Conservation (phyloP, 192 early-diverging fungal species). For the Pilaira anomala region DNA sequence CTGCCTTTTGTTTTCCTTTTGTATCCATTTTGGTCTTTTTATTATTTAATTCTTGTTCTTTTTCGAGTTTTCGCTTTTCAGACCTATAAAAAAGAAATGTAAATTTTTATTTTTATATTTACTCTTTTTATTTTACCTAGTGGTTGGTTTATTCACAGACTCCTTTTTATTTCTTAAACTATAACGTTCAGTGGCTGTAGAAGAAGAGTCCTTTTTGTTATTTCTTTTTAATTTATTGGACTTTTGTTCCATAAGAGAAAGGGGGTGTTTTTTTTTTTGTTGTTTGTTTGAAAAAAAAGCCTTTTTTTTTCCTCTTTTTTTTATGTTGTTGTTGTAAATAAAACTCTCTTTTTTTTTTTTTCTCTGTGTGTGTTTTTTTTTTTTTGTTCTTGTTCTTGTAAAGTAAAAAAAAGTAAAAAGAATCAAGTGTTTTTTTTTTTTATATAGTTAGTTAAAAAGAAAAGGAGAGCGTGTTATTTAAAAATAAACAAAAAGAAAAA, state of each 20-base stretch:
- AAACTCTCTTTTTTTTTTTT: background rate
- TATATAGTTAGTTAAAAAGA: too few species aligned
- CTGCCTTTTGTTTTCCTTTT: conserved; percentile 11
- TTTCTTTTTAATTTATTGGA: conserved; percentile 2
- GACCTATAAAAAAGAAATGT: conserved; percentile 5
- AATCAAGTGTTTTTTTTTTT: too few species aligned
- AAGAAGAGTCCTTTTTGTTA: background rate
- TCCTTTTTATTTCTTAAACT: background rate
- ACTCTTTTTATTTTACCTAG: background rate
- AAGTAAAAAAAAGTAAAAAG: too few species aligned
- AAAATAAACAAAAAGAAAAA: too few species aligned
- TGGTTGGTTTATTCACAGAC: background rate
- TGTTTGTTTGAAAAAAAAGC: background rate
- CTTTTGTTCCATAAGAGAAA: conserved; percentile 14
- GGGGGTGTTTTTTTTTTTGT: conserved; percentile 1
- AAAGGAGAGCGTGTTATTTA: too few species aligned
- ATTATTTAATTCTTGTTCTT: conserved; percentile 2
- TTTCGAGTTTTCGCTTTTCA: conserved; percentile 13
- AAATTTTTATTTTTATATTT: conserved; percentile 7
- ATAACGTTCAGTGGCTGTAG: background rate
- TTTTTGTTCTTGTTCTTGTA: too few species aligned
- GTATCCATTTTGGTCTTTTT: conserved; percentile 4
- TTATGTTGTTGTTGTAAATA: too few species aligned
- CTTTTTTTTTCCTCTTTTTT: conserved; percentile 3
- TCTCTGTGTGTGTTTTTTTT: background rate